Evolutionary conservation across 2,329 filamentous ascomycete genomes (phyloP).

Genomic region (Akanthomyces lecanii): DNA sequence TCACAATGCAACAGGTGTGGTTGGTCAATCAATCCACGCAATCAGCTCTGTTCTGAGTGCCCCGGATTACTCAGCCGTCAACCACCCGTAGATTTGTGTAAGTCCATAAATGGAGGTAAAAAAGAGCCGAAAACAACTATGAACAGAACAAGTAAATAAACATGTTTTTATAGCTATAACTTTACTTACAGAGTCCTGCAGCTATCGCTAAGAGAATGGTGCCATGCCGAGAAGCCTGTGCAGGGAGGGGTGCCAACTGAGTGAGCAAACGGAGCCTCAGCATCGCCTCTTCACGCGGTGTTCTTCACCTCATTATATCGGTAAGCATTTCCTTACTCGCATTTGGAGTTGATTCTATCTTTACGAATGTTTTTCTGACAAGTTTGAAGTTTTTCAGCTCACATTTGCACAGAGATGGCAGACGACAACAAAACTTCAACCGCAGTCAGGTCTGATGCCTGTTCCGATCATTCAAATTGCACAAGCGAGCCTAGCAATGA

Average conservation of each 20-base stretch:
- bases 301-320: background rate
- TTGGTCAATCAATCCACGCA: conserved; percentile 3
- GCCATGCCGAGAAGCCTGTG: background rate
- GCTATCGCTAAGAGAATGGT: too few species aligned
- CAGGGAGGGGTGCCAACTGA: background rate
- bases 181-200: too few species aligned
- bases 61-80: conserved; percentile 7
- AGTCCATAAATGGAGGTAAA: background rate
- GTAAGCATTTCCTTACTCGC: background rate
- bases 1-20: background rate
- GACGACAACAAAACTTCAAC: background rate
- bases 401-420: background rate
- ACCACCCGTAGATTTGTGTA: too few species aligned
- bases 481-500: background rate
- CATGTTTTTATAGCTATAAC: too few species aligned
- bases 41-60: background rate
- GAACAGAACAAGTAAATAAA: too few species aligned
- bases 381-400: too few species aligned
- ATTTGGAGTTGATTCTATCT: background rate
- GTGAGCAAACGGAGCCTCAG: background rate
- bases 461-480: background rate
- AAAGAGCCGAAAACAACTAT: background rate
- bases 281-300: background rate
- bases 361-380: background rate
- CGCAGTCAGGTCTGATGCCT: background rate